A percentile compares a stretch with the other conserved stretches of the same genome.
Evolutionary conservation across 305 asterid species (phyloP).

Genomic region (Andrographis paniculata): DNA sequence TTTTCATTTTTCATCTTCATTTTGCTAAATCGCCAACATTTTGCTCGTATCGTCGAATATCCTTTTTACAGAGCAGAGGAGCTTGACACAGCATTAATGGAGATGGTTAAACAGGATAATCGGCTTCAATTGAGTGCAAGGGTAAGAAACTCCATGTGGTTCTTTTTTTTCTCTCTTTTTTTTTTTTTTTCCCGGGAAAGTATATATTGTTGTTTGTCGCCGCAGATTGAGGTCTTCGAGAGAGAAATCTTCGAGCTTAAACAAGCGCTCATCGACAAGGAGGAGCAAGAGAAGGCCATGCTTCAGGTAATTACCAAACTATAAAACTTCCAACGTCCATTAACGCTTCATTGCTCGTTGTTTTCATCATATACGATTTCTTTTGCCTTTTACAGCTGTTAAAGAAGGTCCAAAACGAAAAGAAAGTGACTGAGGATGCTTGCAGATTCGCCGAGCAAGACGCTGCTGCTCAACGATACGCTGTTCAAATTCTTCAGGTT

Average conservation of each 20-base stretch:
- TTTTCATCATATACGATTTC: slow-evolving; percentile 7
- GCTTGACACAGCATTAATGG: slow-evolving; percentile 90
- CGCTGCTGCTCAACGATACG: slow-evolving; percentile 88
- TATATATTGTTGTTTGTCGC: not conserved
- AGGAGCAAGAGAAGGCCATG: slow-evolving; percentile 97
- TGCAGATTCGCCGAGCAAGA: slow-evolving; percentile 93
- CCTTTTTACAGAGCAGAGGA: slow-evolving; percentile 81
- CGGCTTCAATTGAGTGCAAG: slow-evolving; percentile 85
- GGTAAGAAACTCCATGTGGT: slow-evolving; percentile 28
- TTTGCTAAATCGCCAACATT: not conserved
- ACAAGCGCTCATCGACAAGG: slow-evolving; percentile 69
- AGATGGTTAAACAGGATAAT: slow-evolving; percentile 97
- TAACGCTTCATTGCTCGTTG: slow-evolving; percentile 10
- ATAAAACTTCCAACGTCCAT: not conserved
- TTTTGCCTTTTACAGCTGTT: slow-evolving; percentile 38
- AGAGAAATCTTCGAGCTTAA: slow-evolving; percentile 57
- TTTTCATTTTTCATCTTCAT: not conserved
- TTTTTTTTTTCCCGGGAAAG: slow-evolving; percentile 8
- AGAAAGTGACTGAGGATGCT: slow-evolving; percentile 94
- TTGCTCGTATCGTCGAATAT: slow-evolving; percentile 10
- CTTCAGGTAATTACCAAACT: slow-evolving; percentile 51
- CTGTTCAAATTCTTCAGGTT: slow-evolving; percentile 92
- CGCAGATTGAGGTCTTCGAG: slow-evolving; percentile 83
- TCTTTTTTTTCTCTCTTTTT: slow-evolving; percentile 4
- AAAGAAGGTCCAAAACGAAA: slow-evolving; percentile 94